These are phyloP conservation scores for Bertia moriformis DNA, from an alignment of 2,329 filamentous ascomycete species.

Conservation along the genomic window DNA sequence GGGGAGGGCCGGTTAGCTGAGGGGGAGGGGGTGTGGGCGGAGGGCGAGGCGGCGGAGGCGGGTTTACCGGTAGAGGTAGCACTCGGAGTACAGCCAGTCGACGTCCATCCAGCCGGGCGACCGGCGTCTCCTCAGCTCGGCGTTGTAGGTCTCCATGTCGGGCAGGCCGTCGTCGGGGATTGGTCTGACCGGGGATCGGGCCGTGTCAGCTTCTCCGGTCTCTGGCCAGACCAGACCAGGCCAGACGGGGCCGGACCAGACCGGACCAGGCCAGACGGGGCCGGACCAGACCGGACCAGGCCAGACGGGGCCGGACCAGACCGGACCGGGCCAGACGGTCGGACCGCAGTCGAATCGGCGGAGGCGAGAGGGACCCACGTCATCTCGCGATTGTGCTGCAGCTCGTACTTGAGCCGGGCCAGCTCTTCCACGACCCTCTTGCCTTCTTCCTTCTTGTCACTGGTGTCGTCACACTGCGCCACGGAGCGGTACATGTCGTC, in stretches of 20 bases:
- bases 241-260: too few species aligned
- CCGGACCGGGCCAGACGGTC: too few species aligned
- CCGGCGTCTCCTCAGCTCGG: not conserved
- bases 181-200: constrained; percentile 30
- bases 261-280: too few species aligned
- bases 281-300: too few species aligned
- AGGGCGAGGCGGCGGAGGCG: too few species aligned
- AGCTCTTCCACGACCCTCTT: constrained; percentile 73
- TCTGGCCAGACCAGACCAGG: not conserved
- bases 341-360: not conserved
- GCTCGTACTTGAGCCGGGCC: constrained; percentile 77
- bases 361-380: constrained; percentile 35
- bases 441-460: constrained; percentile 60
- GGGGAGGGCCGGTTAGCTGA: too few species aligned
- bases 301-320: too few species aligned
- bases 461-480: constrained; percentile 37
- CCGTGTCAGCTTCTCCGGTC: too few species aligned
- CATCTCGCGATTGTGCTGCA: constrained; percentile 74
- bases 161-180: constrained; percentile 24
- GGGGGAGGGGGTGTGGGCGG: too few species aligned
- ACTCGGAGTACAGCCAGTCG: constrained; percentile 51
- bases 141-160: not conserved
- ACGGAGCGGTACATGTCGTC: constrained; percentile 81
- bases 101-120: not conserved
- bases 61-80: constrained; percentile 54